Conservation (phyloP, 768 basidiomycete genomes). For the Kondoa malvinella region DNA sequence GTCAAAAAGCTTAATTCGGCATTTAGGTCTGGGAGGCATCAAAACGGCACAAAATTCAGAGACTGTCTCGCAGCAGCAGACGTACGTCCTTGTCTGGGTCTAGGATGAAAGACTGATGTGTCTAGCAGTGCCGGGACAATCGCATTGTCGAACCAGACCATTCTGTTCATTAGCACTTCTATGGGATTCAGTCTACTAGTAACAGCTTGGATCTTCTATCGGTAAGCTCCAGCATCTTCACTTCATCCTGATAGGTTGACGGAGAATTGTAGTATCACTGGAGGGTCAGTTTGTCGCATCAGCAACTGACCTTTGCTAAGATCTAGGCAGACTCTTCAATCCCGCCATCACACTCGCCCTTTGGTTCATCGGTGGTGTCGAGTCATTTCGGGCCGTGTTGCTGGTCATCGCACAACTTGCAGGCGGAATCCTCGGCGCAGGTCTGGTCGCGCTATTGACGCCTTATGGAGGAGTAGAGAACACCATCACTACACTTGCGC, state of each 20-base stretch:
- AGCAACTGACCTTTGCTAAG: too few relatives aligned
- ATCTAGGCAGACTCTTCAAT: slow-evolving; percentile 16
- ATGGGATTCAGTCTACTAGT: slow-evolving; percentile 24
- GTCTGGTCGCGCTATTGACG: slow-evolving; percentile 16
- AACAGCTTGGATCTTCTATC: slow-evolving; percentile 12
- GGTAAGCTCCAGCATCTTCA: too few relatives aligned
- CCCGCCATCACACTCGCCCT: slow-evolving; percentile 6
- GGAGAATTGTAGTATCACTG: not conserved
- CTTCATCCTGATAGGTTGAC: too few relatives aligned
- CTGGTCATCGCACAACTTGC: slow-evolving; percentile 20
- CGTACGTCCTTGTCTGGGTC: not conserved
- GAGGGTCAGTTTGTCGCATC: slow-evolving; percentile 18
- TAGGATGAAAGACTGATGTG: too few relatives aligned
- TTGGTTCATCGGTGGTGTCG: slow-evolving; percentile 20
- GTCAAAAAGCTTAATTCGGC: too few relatives aligned
- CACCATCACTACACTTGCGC: slow-evolving; percentile 14
- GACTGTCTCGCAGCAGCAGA: slow-evolving; percentile 14
- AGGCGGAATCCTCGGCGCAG: slow-evolving; percentile 20
- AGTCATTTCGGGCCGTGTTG: slow-evolving; percentile 17
- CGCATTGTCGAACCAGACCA: slow-evolving; percentile 14
- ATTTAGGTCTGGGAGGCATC: slow-evolving; percentile 8
- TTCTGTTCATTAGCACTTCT: slow-evolving; percentile 22
- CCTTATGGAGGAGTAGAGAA: slow-evolving; percentile 10
- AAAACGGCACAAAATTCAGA: slow-evolving; percentile 10
- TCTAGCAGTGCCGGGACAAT: slow-evolving; percentile 6